phyloP scores from a whole-genome alignment of 768 basidiomycete genomes.

The Phlebiopsis flavidoalba region DNA sequence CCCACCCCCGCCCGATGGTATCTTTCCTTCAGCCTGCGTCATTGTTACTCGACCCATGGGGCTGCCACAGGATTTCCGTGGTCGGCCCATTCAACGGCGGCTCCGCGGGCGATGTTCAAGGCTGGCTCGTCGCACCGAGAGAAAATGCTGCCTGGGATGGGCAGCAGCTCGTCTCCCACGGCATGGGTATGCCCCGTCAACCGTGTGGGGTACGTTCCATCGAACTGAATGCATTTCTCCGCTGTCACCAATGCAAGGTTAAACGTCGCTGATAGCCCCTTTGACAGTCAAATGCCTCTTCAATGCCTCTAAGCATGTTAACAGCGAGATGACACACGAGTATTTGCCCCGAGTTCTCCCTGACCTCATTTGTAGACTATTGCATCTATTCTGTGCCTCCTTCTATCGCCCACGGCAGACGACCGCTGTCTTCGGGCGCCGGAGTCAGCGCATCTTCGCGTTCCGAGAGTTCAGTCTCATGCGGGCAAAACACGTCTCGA shows the following conservation, averaged over 20 bases:
- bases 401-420: background rate
- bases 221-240: constrained; percentile 20
- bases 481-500: constrained; percentile 4
- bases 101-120: background rate
- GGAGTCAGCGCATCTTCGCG: background rate
- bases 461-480: background rate
- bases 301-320: background rate
- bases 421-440: background rate
- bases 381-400: background rate
- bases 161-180: constrained; percentile 9
- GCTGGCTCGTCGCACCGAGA: background rate
- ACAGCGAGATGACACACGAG: constrained; percentile 23
- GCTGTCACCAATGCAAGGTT: constrained; percentile 17
- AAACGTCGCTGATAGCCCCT: constrained; percentile 21
- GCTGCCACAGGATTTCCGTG: constrained; percentile 1
- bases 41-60: constrained; percentile 8
- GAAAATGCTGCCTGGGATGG: constrained; percentile 7
- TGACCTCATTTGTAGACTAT: background rate
- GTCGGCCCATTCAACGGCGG: background rate
- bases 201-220: constrained; percentile 6
- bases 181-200: constrained; percentile 5
- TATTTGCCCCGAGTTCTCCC: constrained; percentile 15
- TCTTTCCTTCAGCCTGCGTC: constrained; percentile 10
- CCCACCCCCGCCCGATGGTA: constrained; percentile 16
- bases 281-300: constrained; percentile 1